Evolutionary conservation across 2,329 filamentous ascomycete species (phyloP), one percentile per base, ranked within the genome.

Genomic region (Venturia oleaginea): DNA sequence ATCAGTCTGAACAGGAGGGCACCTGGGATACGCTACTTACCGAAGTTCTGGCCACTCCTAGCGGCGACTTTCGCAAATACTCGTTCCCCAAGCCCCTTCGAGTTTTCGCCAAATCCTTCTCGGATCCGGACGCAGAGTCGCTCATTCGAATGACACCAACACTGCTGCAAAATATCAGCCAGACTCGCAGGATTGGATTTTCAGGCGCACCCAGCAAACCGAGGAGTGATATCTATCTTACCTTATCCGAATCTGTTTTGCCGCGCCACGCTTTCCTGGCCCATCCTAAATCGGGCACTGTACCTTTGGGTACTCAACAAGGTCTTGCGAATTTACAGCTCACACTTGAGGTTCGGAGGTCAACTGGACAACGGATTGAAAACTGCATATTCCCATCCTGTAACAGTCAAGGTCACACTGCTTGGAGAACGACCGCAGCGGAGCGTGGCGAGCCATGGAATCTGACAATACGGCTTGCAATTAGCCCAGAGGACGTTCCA

Each of bases 221-320:
- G 19, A 83, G 95, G 70, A 97, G 92, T 13, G 95, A 99, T 74
- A 97, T 99, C 61, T 99, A 99, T 73, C 76, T 99, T 55, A 97
- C 92, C 0, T 76, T 99, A 59, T 86, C 86, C 65, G 87, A 91
- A 67, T 90, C 91, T 0, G 81, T 87, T n/a, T 79, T 99, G 30
- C 87, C 88, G 22, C 86, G 86, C 65, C 83, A 85, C 68, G 83
- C 84, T 13, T 78, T 84, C 48, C 76, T 88, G 27, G 83, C 85
- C 10, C 86, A 89, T 71, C 85, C 86, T 0, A 91, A 96, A 70
- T 87, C 89, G 40, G 91, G 91, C n/a, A 90, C 89, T 67, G 87
- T 93, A 13, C 86, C 88, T 1, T 79, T 93, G 0, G 82, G 90
- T 37, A 83, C 87, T 2, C 79, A 80, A 19, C 84, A 81, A 22